phyloP scores from a whole-genome alignment of 805 yeast genomes.

The Candida taoyuanica region DNA sequence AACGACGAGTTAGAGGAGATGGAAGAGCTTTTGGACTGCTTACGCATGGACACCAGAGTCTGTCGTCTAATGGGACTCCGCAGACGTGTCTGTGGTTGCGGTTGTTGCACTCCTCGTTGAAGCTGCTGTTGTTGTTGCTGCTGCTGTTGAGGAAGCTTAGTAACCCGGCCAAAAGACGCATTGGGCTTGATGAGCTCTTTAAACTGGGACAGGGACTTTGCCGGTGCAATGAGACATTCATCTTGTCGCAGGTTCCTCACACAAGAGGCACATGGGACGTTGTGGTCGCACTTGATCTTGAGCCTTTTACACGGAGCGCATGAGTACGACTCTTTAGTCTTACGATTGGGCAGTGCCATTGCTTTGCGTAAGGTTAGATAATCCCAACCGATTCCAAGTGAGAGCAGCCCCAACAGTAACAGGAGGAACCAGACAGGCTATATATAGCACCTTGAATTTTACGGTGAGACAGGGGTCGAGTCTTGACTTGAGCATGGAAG shows the following conservation, averaged over 20 bases:
- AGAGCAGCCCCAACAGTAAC: neutral
- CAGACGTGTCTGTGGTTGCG: neutral
- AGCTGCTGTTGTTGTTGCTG: neutral
- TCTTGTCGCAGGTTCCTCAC: slow-evolving; percentile 10
- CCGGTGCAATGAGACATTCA: slow-evolving; percentile 17
- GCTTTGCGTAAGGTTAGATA: neutral
- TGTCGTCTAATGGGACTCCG: neutral
- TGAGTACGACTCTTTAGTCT: slow-evolving; percentile 16
- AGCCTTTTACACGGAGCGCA: slow-evolving; percentile 20
- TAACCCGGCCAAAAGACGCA: slow-evolving; percentile 11
- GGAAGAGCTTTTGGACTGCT: slow-evolving; percentile 4
- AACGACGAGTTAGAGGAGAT: slow-evolving; percentile 7
- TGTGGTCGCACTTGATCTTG: slow-evolving; percentile 20
- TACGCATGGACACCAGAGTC: neutral
- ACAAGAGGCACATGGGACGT: slow-evolving; percentile 20
- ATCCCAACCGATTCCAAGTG: too few relatives aligned
- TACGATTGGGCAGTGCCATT: slow-evolving; percentile 7
- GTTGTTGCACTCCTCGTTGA: too few relatives aligned
- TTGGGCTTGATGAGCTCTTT: slow-evolving; percentile 21
- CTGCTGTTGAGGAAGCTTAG: neutral
- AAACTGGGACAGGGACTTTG: slow-evolving; percentile 16
- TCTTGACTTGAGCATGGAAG: too few relatives aligned
- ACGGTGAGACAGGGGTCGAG: too few relatives aligned
- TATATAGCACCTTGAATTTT: neutral
- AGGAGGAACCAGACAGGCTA: neutral